Evolutionary conservation across 2,329 filamentous ascomycete species (phyloP), one percentile per base, ranked within the genome.

Genomic region (Sarocladium brachiariae): DNA sequence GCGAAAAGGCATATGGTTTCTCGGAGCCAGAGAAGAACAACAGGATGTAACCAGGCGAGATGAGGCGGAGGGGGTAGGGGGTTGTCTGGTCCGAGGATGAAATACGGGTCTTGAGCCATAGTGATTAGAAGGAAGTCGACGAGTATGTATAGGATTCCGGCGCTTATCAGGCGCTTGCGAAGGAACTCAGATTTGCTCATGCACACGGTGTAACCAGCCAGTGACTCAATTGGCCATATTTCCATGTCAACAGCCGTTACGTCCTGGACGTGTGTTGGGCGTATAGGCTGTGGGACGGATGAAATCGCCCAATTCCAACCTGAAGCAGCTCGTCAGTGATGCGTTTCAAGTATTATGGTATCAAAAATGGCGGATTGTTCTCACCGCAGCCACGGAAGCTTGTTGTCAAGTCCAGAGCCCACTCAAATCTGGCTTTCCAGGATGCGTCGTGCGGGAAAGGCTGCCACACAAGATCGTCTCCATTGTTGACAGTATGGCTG

Each of bases 91-190:
- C 80, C 76, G 21, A 78, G 61, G 52, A 82, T 60, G 66, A 91
- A 95, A 69, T 92, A 95, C 0, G 86, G 83, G 59, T 97, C 92
- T 50, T 80, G 77, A 57, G 84, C 82, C 70, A 89, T 83, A 54
- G 81, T 55, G 2, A 83, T 75, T 59, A 86, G 87, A 49, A 88
- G 65, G 6, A 81, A 52, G 65, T 96, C 92, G 8, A 96, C 70
- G 7, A 78, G 53, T 11, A 93, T 56, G 61, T 88, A 93, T 55
- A 74, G 72, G 34, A 76, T 51, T 2, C 79, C 51, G n/a, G 84
- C 67, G 5, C 61, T 70, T 8, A 65, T 51, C 10, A 82, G 53
- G 23, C 73, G 72, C 13, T 61, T 57, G 51, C 65, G 63, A 35
- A 83, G 51, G 38, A 84, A 74, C 3, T 69, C 60, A 19, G 57